Percentiles rank a stretch among this genome's conserved stretches.
Evolutionary conservation across 192 early-diverging fungal species (phyloP).

Genomic region (Coemansia sp.): DNA sequence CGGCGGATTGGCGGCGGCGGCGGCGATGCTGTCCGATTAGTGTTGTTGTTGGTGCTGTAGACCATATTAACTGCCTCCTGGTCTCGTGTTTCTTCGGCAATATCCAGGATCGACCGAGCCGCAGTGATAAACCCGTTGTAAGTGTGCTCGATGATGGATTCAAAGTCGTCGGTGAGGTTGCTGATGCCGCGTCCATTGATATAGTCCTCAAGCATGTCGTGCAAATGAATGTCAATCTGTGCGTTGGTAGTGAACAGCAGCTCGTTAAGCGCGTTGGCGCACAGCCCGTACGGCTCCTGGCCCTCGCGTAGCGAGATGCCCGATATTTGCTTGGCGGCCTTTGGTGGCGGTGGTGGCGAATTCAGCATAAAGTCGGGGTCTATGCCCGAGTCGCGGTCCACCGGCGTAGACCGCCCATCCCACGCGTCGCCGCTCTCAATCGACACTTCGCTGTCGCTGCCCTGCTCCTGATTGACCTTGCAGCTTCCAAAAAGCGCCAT

Average conservation of each 20-base stretch:
- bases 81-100: conserved; percentile 6
- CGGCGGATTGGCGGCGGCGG: neutral
- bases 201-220: conserved; percentile 24
- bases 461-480: conserved; percentile 1
- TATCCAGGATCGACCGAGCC: conserved; percentile 19
- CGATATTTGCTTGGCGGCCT: conserved; percentile 3
- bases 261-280: conserved; percentile 35
- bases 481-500: conserved; percentile 40
- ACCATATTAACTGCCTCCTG: neutral
- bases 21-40: neutral
- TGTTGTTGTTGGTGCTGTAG: neutral
- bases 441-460: neutral
- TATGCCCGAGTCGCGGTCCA: neutral
- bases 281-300: conserved; percentile 11
- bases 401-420: neutral
- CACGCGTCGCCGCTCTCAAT: conserved; percentile 1
- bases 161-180: conserved; percentile 23
- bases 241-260: conserved; percentile 44
- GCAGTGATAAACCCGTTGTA: conserved; percentile 31
- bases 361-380: neutral
- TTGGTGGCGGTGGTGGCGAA: neutral
- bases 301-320: conserved; percentile 12
- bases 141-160: conserved; percentile 19
- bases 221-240: conserved; percentile 24
- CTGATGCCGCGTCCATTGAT: conserved; percentile 13